These are phyloP conservation scores for Acanthamoeba triangularis DNA, from an alignment of 208 protist species.

Conservation along the genomic window DNA sequence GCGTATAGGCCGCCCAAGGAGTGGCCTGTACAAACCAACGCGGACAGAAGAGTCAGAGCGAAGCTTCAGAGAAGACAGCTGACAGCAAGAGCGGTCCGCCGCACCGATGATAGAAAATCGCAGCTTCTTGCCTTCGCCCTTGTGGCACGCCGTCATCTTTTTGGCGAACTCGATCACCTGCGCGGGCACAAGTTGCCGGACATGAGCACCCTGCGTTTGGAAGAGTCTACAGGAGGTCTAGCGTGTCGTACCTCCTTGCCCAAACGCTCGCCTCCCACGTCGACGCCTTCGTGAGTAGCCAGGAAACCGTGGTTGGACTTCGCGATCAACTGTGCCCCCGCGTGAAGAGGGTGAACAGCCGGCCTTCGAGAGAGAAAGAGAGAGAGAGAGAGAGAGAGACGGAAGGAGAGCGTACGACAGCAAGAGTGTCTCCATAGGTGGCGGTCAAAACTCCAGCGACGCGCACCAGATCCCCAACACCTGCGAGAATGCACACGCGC, in stretches of 20 bases:
- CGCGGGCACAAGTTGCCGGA: not conserved
- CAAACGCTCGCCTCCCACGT: constrained; percentile 20
- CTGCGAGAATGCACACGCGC: not conserved
- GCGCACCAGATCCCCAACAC: constrained; percentile 24
- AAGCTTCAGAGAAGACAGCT: not conserved
- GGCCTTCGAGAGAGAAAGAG: not conserved
- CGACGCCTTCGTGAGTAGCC: constrained; percentile 6
- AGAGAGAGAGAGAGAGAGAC: not conserved
- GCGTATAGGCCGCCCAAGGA: constrained; percentile 3
- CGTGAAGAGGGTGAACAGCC: not conserved
- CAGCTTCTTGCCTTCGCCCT: not conserved
- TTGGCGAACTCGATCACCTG: constrained; percentile 17
- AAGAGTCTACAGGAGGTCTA: no score
- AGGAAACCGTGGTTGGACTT: constrained; percentile 51
- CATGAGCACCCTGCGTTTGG: not conserved
- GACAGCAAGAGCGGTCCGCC: not conserved
- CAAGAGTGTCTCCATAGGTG: not conserved
- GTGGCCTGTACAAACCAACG: not conserved
- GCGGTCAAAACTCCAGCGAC: not conserved
- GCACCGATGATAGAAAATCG: constrained; percentile 12
- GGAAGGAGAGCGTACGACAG: not conserved
- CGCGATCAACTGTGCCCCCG: not conserved
- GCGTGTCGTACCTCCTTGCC: not conserved
- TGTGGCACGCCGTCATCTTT: constrained; percentile 6
- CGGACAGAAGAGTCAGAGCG: not conserved